phyloP scores from a whole-genome alignment of 371 early-diverging fungal genomes.

The Mortierella sp. region DNA sequence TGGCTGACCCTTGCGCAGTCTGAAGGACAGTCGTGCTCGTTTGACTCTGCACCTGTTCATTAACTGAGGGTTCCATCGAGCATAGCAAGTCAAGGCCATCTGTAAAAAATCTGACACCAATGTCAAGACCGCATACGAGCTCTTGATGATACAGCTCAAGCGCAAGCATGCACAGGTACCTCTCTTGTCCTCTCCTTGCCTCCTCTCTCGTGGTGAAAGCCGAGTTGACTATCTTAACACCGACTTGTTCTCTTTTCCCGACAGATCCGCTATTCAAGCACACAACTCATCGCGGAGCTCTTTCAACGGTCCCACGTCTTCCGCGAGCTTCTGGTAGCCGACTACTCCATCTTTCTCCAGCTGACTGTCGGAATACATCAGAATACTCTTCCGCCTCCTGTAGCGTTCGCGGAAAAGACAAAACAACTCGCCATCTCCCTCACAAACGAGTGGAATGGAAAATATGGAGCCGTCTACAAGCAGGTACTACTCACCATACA shows the following conservation, averaged over 20 bases:
- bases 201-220: too few species aligned
- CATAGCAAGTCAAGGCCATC: slow-evolving; percentile 63
- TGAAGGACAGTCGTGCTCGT: not conserved
- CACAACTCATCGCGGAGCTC: slow-evolving; percentile 70
- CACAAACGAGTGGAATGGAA: slow-evolving; percentile 66
- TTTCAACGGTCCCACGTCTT: slow-evolving; percentile 76
- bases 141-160: slow-evolving; percentile 61
- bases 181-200: too few species aligned
- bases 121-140: slow-evolving; percentile 59
- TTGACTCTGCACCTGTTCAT: slow-evolving; percentile 12
- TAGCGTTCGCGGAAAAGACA: slow-evolving; percentile 60
- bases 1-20: too few species aligned
- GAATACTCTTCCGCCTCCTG: slow-evolving; percentile 67
- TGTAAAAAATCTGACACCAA: slow-evolving; percentile 63
- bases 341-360: slow-evolving; percentile 65
- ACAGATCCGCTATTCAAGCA: slow-evolving; percentile 72
- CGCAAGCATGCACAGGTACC: slow-evolving; percentile 74
- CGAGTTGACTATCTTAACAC: too few species aligned
- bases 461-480: slow-evolving; percentile 66
- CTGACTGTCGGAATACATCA: slow-evolving; percentile 70
- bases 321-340: slow-evolving; percentile 62
- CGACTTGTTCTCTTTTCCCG: too few species aligned
- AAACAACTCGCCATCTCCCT: slow-evolving; percentile 62
- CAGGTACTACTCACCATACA: too few species aligned
- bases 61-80: too few species aligned